Percentiles rank a stretch among this genome's conserved stretches.
phyloP scores from a whole-genome alignment of 345 rosid species.

The Populus simonii region DNA sequence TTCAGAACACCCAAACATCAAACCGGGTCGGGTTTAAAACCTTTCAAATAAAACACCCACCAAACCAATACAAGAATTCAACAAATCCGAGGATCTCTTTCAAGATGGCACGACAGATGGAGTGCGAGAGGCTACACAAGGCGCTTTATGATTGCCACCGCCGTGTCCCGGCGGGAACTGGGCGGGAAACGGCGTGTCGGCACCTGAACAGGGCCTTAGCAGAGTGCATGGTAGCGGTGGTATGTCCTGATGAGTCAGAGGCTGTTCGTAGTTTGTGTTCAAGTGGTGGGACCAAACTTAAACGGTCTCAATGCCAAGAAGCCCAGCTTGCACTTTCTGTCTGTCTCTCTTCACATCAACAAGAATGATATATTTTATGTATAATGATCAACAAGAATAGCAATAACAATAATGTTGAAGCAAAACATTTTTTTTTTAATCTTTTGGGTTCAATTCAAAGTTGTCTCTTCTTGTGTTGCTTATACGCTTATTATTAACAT shows the following conservation, averaged over 20 bases:
- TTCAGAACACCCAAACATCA: no score
- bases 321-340: slow-evolving; percentile 73
- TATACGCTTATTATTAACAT: no score
- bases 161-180: slow-evolving; percentile 52
- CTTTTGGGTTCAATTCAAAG: no score
- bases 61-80: neutral
- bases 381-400: neutral
- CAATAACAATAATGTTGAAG: neutral
- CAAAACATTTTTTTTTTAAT: neutral
- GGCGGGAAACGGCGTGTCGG: slow-evolving; percentile 51
- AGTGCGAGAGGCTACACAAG: slow-evolving; percentile 61
- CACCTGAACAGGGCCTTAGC: slow-evolving; percentile 75
- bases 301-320: slow-evolving; percentile 76
- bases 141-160: slow-evolving; percentile 68
- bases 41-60: neutral
- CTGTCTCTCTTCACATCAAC: slow-evolving; percentile 47
- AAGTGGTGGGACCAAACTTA: slow-evolving; percentile 80
- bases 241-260: slow-evolving; percentile 74
- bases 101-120: neutral
- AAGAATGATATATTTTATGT: neutral
- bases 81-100: no score
- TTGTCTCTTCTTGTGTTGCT: no score
- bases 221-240: slow-evolving; percentile 61
- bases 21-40: no score
- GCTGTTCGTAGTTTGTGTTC: slow-evolving; percentile 69